Evolutionary conservation across 352 stramenopile species (phyloP), one percentile per base, ranked within the genome.

Genomic region (Phytophthora niederhauseri): DNA sequence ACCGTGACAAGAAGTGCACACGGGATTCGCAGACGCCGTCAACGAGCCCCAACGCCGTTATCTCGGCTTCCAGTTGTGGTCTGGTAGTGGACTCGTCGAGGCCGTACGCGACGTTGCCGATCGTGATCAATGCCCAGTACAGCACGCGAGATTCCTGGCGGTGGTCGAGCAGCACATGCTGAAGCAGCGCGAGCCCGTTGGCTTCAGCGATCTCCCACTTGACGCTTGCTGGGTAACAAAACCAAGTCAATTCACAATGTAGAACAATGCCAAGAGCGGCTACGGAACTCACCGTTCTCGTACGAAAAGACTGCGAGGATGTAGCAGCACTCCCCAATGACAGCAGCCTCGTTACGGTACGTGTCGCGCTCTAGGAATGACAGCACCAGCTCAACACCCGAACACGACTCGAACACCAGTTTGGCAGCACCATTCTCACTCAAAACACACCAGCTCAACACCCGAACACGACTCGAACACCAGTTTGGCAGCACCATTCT

Each of bases 91-190:
- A 17, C 36, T 76, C 53, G 43, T 72, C 63, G 22, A 70, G 75
- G 20, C 61, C 80, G 54, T 81, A 89, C 15, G 79, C 75, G 19
- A 91, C 58, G 51, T 92, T 90, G 26, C 82, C 82, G 3, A 91
- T 57, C 0, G 82, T 73, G 7, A 89, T 31, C 15, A 89, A 70
- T 0, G 71, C 51, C 84, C 84, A 92, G 64, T 92, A 92, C 26
- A 89, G 69, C 24, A 90, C 60, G 3, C 66, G 72, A 7, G 73
- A 75, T 26, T 82, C 61, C 31, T 81, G 50, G 12, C 57, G 41
- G 48, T 89, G 84, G 9, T 56, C 45, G 1, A 78, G 57, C 2
- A 92, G 75, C 2, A 80, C 52, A 19, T 74, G 62, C 31, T 77
- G 60, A 6, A 93, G 61, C 26, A 89, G 66, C 12, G 36, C 30